Percentiles rank a stretch among this genome's conserved stretches.
Conservation (phyloP, 2,329 filamentous ascomycete genomes). For the Cercospora canescens region DNA sequence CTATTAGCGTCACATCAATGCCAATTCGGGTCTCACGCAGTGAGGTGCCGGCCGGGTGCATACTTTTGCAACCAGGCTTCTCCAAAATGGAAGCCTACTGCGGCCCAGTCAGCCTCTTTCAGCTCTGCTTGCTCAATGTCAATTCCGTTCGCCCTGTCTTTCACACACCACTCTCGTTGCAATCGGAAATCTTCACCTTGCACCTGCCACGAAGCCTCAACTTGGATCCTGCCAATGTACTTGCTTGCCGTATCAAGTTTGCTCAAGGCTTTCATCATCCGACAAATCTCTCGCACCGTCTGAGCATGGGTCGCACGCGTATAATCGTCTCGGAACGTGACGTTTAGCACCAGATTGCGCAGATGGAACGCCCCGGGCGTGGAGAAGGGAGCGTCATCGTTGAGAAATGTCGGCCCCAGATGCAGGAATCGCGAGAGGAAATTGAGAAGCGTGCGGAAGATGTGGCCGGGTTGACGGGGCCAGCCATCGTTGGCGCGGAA, state of each 20-base stretch:
- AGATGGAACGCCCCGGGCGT: slow-evolving; percentile 19
- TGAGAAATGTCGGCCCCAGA: slow-evolving; percentile 23
- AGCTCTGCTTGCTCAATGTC: not conserved
- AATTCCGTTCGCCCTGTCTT: not conserved
- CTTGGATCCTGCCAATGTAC: slow-evolving; percentile 18
- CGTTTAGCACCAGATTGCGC: slow-evolving; percentile 20
- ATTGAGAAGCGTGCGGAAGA: slow-evolving; percentile 21
- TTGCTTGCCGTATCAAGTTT: slow-evolving; percentile 19
- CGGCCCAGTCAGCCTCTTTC: slow-evolving; percentile 20
- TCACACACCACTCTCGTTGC: slow-evolving; percentile 13
- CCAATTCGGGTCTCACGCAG: not conserved
- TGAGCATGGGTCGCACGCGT: slow-evolving; percentile 24
- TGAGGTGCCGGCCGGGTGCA: not conserved
- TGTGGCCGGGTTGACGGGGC: slow-evolving; percentile 21
- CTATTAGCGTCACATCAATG: not conserved
- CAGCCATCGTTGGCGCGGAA: slow-evolving; percentile 25
- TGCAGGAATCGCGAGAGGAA: slow-evolving; percentile 27
- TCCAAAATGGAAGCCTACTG: slow-evolving; percentile 18
- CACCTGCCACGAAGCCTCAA: slow-evolving; percentile 9
- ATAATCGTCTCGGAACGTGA: slow-evolving; percentile 27
- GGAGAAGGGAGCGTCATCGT: slow-evolving; percentile 5
- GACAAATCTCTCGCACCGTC: slow-evolving; percentile 22
- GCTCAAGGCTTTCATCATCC: slow-evolving; percentile 22
- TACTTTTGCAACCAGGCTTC: slow-evolving; percentile 14
- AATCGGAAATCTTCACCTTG: slow-evolving; percentile 8